Conservation (phyloP, 2,329 filamentous ascomycete species). For the Trichoderma sp. region DNA sequence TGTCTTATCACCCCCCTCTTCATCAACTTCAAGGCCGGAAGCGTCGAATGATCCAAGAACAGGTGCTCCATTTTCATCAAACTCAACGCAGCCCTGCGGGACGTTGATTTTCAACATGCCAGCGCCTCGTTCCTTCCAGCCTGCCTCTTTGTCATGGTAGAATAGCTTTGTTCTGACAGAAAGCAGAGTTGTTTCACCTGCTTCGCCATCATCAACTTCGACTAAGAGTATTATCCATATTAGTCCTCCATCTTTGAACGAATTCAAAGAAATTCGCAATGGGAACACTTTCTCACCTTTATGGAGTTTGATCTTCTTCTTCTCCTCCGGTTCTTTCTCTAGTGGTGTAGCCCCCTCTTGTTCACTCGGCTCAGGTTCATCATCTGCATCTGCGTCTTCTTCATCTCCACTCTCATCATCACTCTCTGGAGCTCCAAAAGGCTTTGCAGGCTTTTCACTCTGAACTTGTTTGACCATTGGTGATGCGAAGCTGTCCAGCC, state of each 20-base stretch:
- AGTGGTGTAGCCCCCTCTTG: constrained; percentile 51
- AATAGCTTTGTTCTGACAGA: constrained; percentile 83
- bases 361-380: constrained; percentile 50
- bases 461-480: constrained; percentile 54
- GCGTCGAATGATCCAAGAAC: constrained; percentile 60
- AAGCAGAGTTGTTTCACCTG: constrained; percentile 76
- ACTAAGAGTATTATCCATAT: constrained; percentile 51
- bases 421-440: constrained; percentile 77
- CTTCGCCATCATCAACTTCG: constrained; percentile 81
- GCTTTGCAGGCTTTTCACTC: constrained; percentile 66
- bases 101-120: constrained; percentile 87
- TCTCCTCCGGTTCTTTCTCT: constrained; percentile 63
- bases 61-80: constrained; percentile 56
- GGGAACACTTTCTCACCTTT: constrained; percentile 60
- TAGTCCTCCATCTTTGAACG: neutral
- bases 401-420: constrained; percentile 57
- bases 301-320: constrained; percentile 68
- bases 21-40: constrained; percentile 50
- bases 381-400: constrained; percentile 46
- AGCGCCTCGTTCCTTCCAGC: constrained; percentile 88
- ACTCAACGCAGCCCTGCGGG: constrained; percentile 59
- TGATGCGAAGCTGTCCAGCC: constrained; percentile 71
- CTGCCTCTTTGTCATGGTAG: constrained; percentile 69
- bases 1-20: constrained; percentile 33
- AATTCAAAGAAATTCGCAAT: neutral